Evolutionary conservation across 2,329 filamentous ascomycete species (phyloP), one percentile per base, ranked within the genome.

Genomic region (Rugonectria rugulosa): DNA sequence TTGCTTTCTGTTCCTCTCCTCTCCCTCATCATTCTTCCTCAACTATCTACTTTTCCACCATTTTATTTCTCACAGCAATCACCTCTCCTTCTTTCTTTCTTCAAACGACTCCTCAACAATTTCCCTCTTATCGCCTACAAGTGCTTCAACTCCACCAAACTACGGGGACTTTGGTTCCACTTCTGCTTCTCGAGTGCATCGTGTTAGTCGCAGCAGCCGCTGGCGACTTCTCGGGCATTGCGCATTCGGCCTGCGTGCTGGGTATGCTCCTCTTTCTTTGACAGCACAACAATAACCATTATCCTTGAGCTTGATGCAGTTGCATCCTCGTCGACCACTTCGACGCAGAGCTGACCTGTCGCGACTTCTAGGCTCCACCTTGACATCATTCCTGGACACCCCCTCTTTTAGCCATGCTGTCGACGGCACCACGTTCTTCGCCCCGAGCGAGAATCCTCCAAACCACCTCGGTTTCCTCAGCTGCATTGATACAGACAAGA

Each of bases 391-490:
- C 46, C 41, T 34, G 4, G 34, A 32, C 41, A 24, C 20, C 17
- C 12, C 49, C 11, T 47, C 50, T 15, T 23, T 17, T 44, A 56
- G 56, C 60, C 50, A 68, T 67, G 60, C 59, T 72, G 66, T 61
- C 71, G 45, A 55, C 65, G 9, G 56, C 68, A 15, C 63, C 67
- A 27, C 68, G 66, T 29, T 54, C 64, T 24, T 66, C 70, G 62
- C 65, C 70, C 40, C 63, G 68, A 23, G 70, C 66, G 53, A 67
- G 62, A 53, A 54, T 66, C 24, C 52, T 70, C 41, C 66, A 65
- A 36, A 59, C 57, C 24, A 56, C 55, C 15, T n/a, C 34, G 37
- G 31, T 44, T 31, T 53, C 62, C 7, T 56, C 43, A n/a, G n/a
- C 48, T 8, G 54, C 51, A 4, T 37, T 49, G 9, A 23, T 66